Conservation (phyloP, 2,329 filamentous ascomycete species). For the Alternaria panax region DNA sequence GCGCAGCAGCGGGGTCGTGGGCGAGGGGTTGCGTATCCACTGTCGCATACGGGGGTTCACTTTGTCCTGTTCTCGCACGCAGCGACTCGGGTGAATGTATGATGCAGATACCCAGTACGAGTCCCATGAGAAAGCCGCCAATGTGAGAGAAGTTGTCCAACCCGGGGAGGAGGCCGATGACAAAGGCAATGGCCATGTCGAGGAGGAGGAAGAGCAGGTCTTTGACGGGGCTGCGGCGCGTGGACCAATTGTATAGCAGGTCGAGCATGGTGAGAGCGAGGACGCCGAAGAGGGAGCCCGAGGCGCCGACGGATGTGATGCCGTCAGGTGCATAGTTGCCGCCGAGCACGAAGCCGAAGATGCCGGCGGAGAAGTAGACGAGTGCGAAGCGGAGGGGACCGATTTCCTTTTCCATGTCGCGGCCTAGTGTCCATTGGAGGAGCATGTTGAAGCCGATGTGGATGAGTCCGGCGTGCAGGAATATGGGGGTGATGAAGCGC, state of each 20-base stretch:
- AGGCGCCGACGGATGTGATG: slow-evolving; percentile 83
- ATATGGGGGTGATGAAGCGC: slow-evolving; percentile 94
- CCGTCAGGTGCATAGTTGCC: slow-evolving; percentile 88
- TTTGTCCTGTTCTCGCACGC: slow-evolving; percentile 74
- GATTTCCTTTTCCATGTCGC: slow-evolving; percentile 91
- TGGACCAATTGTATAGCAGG: slow-evolving; percentile 89
- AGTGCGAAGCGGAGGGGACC: slow-evolving; percentile 86
- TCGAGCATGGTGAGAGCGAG: slow-evolving; percentile 89
- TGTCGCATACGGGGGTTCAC: slow-evolving; percentile 73
- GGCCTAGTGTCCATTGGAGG: slow-evolving; percentile 85
- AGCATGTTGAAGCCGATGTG: slow-evolving; percentile 97
- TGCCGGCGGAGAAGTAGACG: slow-evolving; percentile 89
- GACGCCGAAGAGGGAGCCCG: slow-evolving; percentile 89
- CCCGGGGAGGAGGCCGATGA: slow-evolving; percentile 87
- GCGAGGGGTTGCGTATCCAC: slow-evolving; percentile 54
- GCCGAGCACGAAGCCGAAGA: slow-evolving; percentile 94
- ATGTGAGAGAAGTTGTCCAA: slow-evolving; percentile 98
- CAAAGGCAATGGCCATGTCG: slow-evolving; percentile 88
- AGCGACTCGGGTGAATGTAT: slow-evolving; percentile 86
- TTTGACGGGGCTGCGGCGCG: slow-evolving; percentile 76
- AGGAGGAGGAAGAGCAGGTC: slow-evolving; percentile 88
- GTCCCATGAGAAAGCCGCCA: slow-evolving; percentile 90
- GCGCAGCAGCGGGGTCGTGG: slow-evolving; percentile 14
- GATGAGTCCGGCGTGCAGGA: slow-evolving; percentile 90
- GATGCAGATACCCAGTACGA: slow-evolving; percentile 84